phyloP scores from a whole-genome alignment of 192 early-diverging fungal genomes.

The Coemansia sp. region DNA sequence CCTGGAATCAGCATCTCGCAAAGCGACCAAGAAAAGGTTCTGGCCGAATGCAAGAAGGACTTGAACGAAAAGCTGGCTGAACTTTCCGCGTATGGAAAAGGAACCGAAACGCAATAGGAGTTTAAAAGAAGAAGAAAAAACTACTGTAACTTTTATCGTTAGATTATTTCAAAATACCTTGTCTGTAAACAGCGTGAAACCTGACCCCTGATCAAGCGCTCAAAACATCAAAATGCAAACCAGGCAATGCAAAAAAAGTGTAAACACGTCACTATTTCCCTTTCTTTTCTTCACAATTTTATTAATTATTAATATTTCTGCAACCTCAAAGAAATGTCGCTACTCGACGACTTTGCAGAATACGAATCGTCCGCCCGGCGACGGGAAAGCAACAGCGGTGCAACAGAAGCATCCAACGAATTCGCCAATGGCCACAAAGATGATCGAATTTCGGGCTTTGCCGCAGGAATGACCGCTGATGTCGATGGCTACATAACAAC shows the following conservation, averaged over 20 bases:
- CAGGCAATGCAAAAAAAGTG: neutral
- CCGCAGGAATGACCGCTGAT: constrained; percentile 10
- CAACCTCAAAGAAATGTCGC: constrained; percentile 32
- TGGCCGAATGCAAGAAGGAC: constrained; percentile 44
- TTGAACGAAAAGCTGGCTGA: constrained; percentile 33
- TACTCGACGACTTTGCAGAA: constrained; percentile 54
- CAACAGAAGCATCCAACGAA: constrained; percentile 7
- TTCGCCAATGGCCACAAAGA: constrained; percentile 4
- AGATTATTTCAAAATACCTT: too few relatives aligned
- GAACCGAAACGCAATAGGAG: neutral
- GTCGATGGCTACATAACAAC: constrained; percentile 48
- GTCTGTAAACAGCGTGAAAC: too few relatives aligned
- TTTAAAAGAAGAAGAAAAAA: neutral
- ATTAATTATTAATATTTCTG: constrained; percentile 3
- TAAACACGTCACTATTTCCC: neutral
- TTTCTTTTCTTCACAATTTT: constrained; percentile 1
- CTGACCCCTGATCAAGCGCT: too few relatives aligned
- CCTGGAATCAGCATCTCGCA: constrained; percentile 55
- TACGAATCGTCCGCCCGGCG: constrained; percentile 35
- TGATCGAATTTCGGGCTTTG: neutral
- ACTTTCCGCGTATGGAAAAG: constrained; percentile 30
- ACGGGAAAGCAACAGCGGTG: constrained; percentile 20
- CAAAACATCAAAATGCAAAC: neutral
- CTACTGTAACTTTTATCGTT: too few relatives aligned
- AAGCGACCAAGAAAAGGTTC: constrained; percentile 47